These are phyloP conservation scores for Boletus edulis DNA, from an alignment of 768 basidiomycete species.

Conservation along the genomic window DNA sequence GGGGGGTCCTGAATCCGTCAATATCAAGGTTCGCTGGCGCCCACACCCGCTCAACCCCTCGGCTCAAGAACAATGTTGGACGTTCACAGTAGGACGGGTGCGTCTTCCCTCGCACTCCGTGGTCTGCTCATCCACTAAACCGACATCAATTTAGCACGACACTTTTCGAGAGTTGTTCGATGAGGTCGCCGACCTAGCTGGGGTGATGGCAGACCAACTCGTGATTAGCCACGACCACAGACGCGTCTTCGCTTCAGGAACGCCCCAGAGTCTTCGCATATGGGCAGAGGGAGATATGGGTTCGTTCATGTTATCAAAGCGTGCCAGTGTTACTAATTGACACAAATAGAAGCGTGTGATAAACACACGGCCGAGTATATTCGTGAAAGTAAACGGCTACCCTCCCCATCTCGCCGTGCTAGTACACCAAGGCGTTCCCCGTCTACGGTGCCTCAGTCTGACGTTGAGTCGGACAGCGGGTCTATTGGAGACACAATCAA, in stretches of 20 bases:
- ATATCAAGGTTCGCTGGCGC: slow-evolving; percentile 59
- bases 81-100: slow-evolving; percentile 60
- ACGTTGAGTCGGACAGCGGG: slow-evolving; percentile 36
- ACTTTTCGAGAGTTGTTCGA: slow-evolving; percentile 65
- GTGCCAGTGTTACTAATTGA: slow-evolving; percentile 6
- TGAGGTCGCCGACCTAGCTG: slow-evolving; percentile 59
- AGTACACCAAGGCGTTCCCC: slow-evolving; percentile 9
- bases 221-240: slow-evolving; percentile 60
- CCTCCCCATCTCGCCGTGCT: slow-evolving; percentile 20
- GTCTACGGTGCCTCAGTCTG: slow-evolving; percentile 24
- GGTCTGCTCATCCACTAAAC: not conserved
- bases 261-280: slow-evolving; percentile 61
- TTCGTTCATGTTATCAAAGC: slow-evolving; percentile 30
- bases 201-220: slow-evolving; percentile 48
- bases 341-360: slow-evolving; percentile 59
- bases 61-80: slow-evolving; percentile 42
- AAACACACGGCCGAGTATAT: slow-evolving; percentile 62
- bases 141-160: slow-evolving; percentile 46
- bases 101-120: slow-evolving; percentile 11
- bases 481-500: slow-evolving; percentile 53
- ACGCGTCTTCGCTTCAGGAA: slow-evolving; percentile 67
- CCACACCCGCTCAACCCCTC: slow-evolving; percentile 56
- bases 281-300: slow-evolving; percentile 70
- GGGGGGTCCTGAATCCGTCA: slow-evolving; percentile 40
- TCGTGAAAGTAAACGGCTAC: slow-evolving; percentile 33